These are phyloP conservation scores for Epichloe typhina DNA, from an alignment of 2,329 filamentous ascomycete genomes.

Conservation along the genomic window DNA sequence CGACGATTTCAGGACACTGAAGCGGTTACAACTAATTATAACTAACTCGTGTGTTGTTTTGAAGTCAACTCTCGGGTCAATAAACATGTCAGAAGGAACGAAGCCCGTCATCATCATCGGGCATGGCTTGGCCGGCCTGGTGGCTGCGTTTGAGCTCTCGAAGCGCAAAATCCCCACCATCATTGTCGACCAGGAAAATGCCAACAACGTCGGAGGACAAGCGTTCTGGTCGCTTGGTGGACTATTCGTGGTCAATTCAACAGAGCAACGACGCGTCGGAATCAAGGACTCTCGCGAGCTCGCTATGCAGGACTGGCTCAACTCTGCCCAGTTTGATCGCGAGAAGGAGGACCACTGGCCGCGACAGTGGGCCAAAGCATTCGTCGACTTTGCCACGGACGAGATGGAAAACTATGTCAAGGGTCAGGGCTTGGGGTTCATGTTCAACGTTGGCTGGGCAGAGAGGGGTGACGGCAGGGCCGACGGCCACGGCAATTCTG, in stretches of 20 bases:
- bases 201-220: slow-evolving; percentile 43
- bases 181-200: slow-evolving; percentile 46
- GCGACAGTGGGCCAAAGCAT: slow-evolving; percentile 47
- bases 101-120: slow-evolving; percentile 41
- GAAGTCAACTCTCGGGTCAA: no score
- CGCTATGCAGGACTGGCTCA: slow-evolving; percentile 46
- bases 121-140: slow-evolving; percentile 44
- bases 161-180: slow-evolving; percentile 35
- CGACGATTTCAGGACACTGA: no score
- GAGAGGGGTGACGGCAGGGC: slow-evolving; percentile 43
- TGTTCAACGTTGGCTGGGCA: slow-evolving; percentile 45
- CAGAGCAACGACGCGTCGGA: slow-evolving; percentile 42
- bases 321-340: slow-evolving; percentile 44
- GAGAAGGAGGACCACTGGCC: slow-evolving; percentile 44
- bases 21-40: no score
- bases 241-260: slow-evolving; percentile 45
- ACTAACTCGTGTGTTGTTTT: no score
- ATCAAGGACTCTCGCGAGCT: slow-evolving; percentile 44
- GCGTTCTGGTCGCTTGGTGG: slow-evolving; percentile 53
- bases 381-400: slow-evolving; percentile 47
- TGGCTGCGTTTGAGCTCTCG: slow-evolving; percentile 43
- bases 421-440: slow-evolving; percentile 36
- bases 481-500: slow-evolving; percentile 47
- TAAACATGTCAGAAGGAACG: slow-evolving; percentile 10
- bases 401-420: slow-evolving; percentile 46